Conservation (phyloP, 2,329 filamentous ascomycete genomes). For the Cladophialophora immunda region DNA sequence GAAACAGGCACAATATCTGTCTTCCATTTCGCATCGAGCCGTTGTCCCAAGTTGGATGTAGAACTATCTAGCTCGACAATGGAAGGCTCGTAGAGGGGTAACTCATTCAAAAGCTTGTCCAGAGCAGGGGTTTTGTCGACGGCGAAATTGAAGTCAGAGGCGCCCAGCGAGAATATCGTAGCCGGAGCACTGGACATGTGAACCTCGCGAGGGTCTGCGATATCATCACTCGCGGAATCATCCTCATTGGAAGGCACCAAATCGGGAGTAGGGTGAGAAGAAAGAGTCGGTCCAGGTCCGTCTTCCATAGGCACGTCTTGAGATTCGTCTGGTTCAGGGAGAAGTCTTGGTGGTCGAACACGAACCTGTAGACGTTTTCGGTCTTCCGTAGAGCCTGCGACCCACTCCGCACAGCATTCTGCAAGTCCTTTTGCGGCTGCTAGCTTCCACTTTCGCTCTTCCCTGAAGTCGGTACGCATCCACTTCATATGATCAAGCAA, state of each 20-base stretch:
- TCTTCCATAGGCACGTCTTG: conserved; percentile 43
- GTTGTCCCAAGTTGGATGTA: conserved; percentile 49
- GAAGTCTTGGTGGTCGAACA: conserved; percentile 58
- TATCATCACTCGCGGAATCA: conserved; percentile 62
- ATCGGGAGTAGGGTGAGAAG: conserved; percentile 69
- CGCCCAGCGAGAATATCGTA: conserved; percentile 81
- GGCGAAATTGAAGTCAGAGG: conserved; percentile 82
- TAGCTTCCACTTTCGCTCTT: conserved; percentile 94
- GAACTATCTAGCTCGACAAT: conserved; percentile 59
- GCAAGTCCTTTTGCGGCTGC: conserved; percentile 81
- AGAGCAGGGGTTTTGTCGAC: conserved; percentile 77
- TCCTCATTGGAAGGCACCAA: conserved; percentile 71
- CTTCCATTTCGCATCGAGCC: conserved; percentile 75
- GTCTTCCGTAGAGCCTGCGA: conserved; percentile 70
- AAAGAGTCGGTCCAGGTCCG: conserved; percentile 35
- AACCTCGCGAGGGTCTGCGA: conserved; percentile 50
- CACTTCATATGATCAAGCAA: conserved; percentile 92
- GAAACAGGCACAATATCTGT: conserved; percentile 82
- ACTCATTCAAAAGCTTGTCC: conserved; percentile 78
- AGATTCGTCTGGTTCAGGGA: conserved; percentile 42
- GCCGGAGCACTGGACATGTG: conserved; percentile 67
- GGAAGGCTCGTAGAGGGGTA: conserved; percentile 78
- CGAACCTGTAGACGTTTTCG: conserved; percentile 74
- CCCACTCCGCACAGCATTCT: conserved; percentile 83
- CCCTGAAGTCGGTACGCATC: conserved; percentile 96